A percentile compares a stretch with the other conserved stretches of the same genome.
Evolutionary conservation across 1,284 basidiomycete species (phyloP).

Genomic region (Sanghuangporus baumii): DNA sequence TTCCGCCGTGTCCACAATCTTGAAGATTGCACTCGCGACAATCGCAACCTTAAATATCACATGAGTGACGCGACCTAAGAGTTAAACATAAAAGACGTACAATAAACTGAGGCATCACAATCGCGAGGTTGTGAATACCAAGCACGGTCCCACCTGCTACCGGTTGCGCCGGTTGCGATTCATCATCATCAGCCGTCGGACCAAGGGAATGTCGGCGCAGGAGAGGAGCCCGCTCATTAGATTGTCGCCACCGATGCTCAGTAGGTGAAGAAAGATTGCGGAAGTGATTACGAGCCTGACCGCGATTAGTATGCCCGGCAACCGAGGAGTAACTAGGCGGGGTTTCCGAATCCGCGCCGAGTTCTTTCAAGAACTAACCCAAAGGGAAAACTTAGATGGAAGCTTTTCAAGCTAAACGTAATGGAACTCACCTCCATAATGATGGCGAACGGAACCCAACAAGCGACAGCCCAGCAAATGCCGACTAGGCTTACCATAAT

Average conservation of each 20-base stretch:
- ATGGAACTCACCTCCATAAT: conserved; percentile 76
- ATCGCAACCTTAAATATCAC: conserved; percentile 64
- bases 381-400: neutral
- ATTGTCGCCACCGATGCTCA: conserved; percentile 21
- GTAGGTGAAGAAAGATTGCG: conserved; percentile 42
- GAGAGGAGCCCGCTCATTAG: conserved; percentile 56
- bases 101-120: conserved; percentile 89
- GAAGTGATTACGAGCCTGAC: conserved; percentile 33
- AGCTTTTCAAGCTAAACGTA: conserved; percentile 12
- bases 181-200: conserved; percentile 40
- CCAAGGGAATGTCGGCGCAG: conserved; percentile 64
- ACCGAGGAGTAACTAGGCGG: conserved; percentile 7
- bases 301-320: conserved; percentile 1
- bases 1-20: conserved; percentile 56
- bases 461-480: conserved; percentile 92
- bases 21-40: conserved; percentile 87
- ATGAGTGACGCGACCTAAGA: neutral
- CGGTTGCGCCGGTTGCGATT: conserved; percentile 42
- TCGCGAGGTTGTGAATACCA: conserved; percentile 93
- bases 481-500: conserved; percentile 79
- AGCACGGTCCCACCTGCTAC: conserved; percentile 91
- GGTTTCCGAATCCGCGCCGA: conserved; percentile 34
- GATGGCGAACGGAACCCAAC: conserved; percentile 89
- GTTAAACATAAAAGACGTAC: conserved; percentile 41
- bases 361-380: conserved; percentile 76